Conservation (phyloP, 83 land plant species). For the Thuja plicata region DNA sequence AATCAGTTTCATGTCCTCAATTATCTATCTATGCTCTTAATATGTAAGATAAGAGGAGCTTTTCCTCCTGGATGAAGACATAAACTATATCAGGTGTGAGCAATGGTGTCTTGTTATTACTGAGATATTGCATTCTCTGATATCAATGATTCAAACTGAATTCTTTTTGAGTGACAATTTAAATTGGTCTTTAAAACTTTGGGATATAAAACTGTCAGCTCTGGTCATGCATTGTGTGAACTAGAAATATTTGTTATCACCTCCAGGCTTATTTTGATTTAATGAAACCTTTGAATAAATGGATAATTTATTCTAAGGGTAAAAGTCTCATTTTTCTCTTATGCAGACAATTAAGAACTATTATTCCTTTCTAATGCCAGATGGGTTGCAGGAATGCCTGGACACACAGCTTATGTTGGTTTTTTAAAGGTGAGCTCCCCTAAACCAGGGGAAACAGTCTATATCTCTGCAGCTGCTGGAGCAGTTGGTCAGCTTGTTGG, state of each 20-base stretch:
- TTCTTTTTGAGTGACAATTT: neutral
- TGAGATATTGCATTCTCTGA: neutral
- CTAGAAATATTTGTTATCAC: neutral
- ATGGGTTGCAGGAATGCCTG: conserved; percentile 75
- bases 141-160: neutral
- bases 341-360: neutral
- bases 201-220: neutral
- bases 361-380: neutral
- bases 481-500: conserved; percentile 93
- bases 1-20: neutral
- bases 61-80: neutral
- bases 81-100: neutral
- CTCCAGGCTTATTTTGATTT: neutral
- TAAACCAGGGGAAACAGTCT: conserved; percentile 69
- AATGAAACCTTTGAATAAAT: neutral
- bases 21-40: no score
- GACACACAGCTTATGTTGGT: conserved; percentile 83
- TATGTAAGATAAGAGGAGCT: neutral
- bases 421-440: conserved; percentile 65
- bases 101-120: neutral
- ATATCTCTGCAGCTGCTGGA: conserved; percentile 88
- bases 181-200: neutral
- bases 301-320: neutral
- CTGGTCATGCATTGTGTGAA: neutral
- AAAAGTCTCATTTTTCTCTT: neutral